Evolutionary conservation across 176 grass and related monocot species (phyloP).

Genomic region (Echinochloa phyllopogon): DNA sequence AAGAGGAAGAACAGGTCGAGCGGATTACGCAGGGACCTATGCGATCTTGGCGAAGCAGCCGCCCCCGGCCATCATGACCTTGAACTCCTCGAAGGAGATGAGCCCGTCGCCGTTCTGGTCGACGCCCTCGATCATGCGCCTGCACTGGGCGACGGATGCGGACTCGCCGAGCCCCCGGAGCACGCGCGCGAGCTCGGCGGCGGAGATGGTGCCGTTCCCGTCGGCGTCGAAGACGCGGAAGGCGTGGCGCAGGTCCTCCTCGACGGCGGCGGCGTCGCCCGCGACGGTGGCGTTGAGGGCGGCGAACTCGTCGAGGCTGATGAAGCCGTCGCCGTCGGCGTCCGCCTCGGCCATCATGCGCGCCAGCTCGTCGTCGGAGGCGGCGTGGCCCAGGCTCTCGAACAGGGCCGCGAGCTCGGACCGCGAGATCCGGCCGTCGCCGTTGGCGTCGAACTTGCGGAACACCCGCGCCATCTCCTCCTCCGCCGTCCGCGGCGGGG

Average conservation of each 20-base stretch:
- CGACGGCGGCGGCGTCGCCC: constrained; percentile 46
- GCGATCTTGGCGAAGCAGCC: constrained; percentile 44
- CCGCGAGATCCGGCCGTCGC: constrained; percentile 86
- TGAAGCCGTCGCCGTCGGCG: constrained; percentile 87
- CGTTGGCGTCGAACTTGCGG: constrained; percentile 92
- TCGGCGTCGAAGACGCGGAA: constrained; percentile 90
- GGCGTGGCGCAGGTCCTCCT: constrained; percentile 85
- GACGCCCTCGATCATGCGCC: constrained; percentile 90
- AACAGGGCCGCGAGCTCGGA: constrained; percentile 78
- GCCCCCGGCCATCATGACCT: constrained; percentile 85
- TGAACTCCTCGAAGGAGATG: constrained; percentile 94
- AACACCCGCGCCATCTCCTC: constrained; percentile 83
- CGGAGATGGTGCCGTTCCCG: constrained; percentile 79
- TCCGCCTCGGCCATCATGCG: constrained; percentile 96
- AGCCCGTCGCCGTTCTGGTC: constrained; percentile 83
- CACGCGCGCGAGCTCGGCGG: constrained; percentile 79
- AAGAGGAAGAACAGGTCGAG: too few relatives aligned
- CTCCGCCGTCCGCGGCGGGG: constrained; percentile 32
- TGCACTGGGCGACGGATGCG: constrained; percentile 74
- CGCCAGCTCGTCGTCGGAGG: constrained; percentile 66
- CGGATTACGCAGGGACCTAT: background rate
- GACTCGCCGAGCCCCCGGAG: constrained; percentile 78
- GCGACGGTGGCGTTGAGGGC: constrained; percentile 59
- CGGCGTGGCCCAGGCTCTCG: constrained; percentile 69
- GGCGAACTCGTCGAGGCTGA: constrained; percentile 81